These are phyloP conservation scores for Globisporangium cylindrosporum DNA, from an alignment of 352 stramenopile species.

Conservation along the genomic window DNA sequence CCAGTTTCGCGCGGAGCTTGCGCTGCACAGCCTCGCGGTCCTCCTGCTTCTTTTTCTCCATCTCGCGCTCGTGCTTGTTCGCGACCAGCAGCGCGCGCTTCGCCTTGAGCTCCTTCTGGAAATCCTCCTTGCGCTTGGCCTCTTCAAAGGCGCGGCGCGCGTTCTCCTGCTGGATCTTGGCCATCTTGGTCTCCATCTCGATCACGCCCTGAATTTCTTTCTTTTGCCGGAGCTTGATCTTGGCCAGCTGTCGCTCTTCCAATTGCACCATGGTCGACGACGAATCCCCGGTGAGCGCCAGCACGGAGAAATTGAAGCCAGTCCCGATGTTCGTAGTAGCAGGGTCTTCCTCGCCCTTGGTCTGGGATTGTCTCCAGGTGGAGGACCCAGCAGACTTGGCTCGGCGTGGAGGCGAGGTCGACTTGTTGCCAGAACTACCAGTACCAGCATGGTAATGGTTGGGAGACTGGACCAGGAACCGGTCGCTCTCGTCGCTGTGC, in stretches of 20 bases:
- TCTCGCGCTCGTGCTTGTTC: slow-evolving; percentile 57
- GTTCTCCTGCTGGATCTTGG: slow-evolving; percentile 64
- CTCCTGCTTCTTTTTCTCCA: slow-evolving; percentile 61
- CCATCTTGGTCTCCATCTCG: slow-evolving; percentile 73
- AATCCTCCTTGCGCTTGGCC: slow-evolving; percentile 51
- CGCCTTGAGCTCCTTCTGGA: slow-evolving; percentile 45
- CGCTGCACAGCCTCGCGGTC: slow-evolving; percentile 50
- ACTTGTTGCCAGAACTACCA: background rate
- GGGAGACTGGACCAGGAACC: background rate
- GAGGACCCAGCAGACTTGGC: background rate
- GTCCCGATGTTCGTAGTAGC: background rate
- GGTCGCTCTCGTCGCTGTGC: slow-evolving; percentile 7
- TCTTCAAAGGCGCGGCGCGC: slow-evolving; percentile 50
- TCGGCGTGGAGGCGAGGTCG: background rate
- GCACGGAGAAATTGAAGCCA: background rate
- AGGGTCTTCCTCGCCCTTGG: background rate
- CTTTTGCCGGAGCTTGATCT: slow-evolving; percentile 70
- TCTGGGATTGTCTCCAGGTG: background rate
- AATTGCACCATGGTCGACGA: slow-evolving; percentile 59
- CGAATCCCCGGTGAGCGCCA: slow-evolving; percentile 25
- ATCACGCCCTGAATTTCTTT: slow-evolving; percentile 74
- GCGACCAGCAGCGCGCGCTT: slow-evolving; percentile 47
- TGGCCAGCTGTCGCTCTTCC: slow-evolving; percentile 55
- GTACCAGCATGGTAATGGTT: background rate
- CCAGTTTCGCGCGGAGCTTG: slow-evolving; percentile 37